These are phyloP conservation scores for Candida pseudocylindracea DNA, from an alignment of 1,139 yeast species.

Conservation along the genomic window DNA sequence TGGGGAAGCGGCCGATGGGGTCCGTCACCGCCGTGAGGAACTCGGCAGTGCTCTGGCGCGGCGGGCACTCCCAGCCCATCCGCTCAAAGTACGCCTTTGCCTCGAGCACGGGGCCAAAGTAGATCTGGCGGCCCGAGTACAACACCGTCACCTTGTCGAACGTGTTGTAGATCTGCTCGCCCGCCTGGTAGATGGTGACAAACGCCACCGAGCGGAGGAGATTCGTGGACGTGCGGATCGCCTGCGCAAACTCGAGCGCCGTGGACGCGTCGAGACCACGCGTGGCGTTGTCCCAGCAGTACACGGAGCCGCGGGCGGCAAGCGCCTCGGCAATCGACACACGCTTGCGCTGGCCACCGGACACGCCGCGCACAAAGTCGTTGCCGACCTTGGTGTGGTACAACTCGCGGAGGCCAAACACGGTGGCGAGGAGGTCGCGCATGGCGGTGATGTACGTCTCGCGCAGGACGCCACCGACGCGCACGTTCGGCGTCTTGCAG, in stretches of 20 bases:
- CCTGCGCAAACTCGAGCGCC: constrained; percentile 42
- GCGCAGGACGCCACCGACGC: constrained; percentile 26
- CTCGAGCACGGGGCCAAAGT: constrained; percentile 27
- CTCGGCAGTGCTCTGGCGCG: constrained; percentile 44
- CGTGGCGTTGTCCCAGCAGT: constrained; percentile 67
- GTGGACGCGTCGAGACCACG: constrained; percentile 59
- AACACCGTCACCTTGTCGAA: constrained; percentile 45
- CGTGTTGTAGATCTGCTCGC: constrained; percentile 37
- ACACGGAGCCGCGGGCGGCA: constrained; percentile 31
- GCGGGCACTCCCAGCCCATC: constrained; percentile 41
- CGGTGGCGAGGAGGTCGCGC: constrained; percentile 27
- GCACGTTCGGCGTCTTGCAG: constrained; percentile 31
- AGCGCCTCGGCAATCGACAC: constrained; percentile 43
- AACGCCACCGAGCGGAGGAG: constrained; percentile 31
- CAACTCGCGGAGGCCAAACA: constrained; percentile 35
- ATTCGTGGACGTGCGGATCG: constrained; percentile 37
- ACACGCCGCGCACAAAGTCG: constrained; percentile 38
- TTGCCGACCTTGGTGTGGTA: constrained; percentile 34
- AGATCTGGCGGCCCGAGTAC: constrained; percentile 35
- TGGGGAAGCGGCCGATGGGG: constrained; percentile 22
- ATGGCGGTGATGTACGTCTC: constrained; percentile 21
- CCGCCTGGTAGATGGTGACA: constrained; percentile 45
- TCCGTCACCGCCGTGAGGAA: constrained; percentile 51
- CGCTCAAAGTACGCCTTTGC: constrained; percentile 32
- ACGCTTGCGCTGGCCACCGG: constrained; percentile 46